Conservation (phyloP, 2,329 filamentous ascomycete genomes). For the Alternaria longipes region DNA sequence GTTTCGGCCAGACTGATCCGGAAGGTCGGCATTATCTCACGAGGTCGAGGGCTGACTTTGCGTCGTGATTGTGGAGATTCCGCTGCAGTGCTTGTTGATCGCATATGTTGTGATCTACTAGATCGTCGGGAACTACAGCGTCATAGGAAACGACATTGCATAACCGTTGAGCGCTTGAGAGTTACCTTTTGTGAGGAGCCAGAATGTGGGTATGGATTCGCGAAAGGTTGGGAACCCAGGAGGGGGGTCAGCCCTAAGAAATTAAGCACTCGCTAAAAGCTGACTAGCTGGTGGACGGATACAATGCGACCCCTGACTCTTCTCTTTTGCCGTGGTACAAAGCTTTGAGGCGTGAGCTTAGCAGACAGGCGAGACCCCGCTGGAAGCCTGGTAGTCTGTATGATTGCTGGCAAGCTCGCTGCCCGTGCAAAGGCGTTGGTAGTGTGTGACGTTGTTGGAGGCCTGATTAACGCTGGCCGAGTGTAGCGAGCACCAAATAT, state of each 20-base stretch:
- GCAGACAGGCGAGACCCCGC: conserved; percentile 5
- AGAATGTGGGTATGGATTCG: neutral
- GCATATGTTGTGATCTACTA: neutral
- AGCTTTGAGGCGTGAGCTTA: conserved; percentile 37
- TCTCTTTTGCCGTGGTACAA: conserved; percentile 12
- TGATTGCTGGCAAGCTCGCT: neutral
- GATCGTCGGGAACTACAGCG: neutral
- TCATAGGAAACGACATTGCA: neutral
- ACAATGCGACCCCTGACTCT: conserved; percentile 25
- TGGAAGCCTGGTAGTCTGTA: neutral
- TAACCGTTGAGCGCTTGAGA: neutral
- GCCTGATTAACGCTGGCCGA: neutral
- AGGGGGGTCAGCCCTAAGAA: conserved; percentile 16
- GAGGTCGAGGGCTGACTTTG: neutral
- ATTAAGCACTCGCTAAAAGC: conserved; percentile 31
- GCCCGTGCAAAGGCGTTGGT: neutral
- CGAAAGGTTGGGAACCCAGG: conserved; percentile 1
- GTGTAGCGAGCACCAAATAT: conserved; percentile 5
- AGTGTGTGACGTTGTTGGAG: conserved; percentile 1
- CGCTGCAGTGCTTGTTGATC: neutral
- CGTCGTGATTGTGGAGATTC: neutral
- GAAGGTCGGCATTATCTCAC: conserved; percentile 7
- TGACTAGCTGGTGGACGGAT: conserved; percentile 15
- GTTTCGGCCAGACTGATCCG: conserved; percentile 14
- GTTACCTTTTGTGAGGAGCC: neutral